phyloP scores from a whole-genome alignment of 768 basidiomycete genomes.

The Rubroboletus satanas region DNA sequence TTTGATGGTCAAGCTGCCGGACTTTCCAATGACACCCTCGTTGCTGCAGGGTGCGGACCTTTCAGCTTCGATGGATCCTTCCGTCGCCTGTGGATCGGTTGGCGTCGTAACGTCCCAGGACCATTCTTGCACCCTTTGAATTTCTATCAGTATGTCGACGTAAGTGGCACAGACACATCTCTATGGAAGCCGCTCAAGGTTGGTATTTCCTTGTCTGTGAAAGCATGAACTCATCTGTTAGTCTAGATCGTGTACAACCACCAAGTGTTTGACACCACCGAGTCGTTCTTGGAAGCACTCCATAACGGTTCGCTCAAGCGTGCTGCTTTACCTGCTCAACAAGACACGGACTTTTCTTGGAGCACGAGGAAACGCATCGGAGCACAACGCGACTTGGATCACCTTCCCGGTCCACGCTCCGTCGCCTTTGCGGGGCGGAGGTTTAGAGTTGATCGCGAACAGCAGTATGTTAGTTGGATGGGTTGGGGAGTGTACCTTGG shows the following conservation, averaged over 20 bases:
- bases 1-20: slow-evolving; percentile 45
- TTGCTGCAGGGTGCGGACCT: slow-evolving; percentile 44
- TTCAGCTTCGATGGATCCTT: slow-evolving; percentile 60
- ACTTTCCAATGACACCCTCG: slow-evolving; percentile 46
- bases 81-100: slow-evolving; percentile 51
- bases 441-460: slow-evolving; percentile 49
- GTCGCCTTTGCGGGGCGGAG: slow-evolving; percentile 59
- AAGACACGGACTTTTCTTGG: slow-evolving; percentile 40
- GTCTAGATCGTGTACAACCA: slow-evolving; percentile 54
- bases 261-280: slow-evolving; percentile 47
- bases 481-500: slow-evolving; percentile 59
- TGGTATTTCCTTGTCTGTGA: neutral
- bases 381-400: slow-evolving; percentile 51
- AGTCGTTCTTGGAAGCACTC: slow-evolving; percentile 52
- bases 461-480: slow-evolving; percentile 64
- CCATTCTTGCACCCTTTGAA: slow-evolving; percentile 51
- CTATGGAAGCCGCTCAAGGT: slow-evolving; percentile 54
- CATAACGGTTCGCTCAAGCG: slow-evolving; percentile 49
- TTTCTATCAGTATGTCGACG: slow-evolving; percentile 56
- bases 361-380: slow-evolving; percentile 42
- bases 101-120: slow-evolving; percentile 48
- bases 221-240: neutral
- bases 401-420: slow-evolving; percentile 59
- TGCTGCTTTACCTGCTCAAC: slow-evolving; percentile 27
- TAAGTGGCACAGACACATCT: slow-evolving; percentile 48